Percentiles rank a stretch among this genome's conserved stretches.
Evolutionary conservation across 1,139 yeast species (phyloP).

Genomic region (Meyerozyma guilliermondii): DNA sequence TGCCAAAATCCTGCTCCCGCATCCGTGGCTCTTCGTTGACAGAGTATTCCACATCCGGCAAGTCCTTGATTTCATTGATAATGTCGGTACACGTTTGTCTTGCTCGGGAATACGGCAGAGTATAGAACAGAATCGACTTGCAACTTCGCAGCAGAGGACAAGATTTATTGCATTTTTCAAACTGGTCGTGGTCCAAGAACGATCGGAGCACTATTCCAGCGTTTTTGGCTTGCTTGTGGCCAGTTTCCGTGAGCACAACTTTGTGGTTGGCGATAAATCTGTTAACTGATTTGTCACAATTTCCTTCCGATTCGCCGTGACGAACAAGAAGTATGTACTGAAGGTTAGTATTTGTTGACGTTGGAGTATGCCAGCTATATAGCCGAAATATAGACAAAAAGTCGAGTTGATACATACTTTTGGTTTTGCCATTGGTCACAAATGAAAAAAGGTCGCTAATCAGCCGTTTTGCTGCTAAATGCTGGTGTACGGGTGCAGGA

Average conservation of each 20-base stretch:
- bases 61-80: conserved; percentile 51
- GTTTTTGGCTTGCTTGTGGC: conserved; percentile 59
- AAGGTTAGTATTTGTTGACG: conserved; percentile 9
- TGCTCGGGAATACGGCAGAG: conserved; percentile 81
- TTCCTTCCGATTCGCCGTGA: conserved; percentile 91
- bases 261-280: conserved; percentile 72
- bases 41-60: conserved; percentile 43
- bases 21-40: conserved; percentile 83
- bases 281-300: conserved; percentile 76
- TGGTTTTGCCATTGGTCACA: conserved; percentile 37
- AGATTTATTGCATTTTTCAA: conserved; percentile 17
- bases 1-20: conserved; percentile 94
- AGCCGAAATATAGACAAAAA: neutral
- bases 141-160: conserved; percentile 12
- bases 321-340: conserved; percentile 73
- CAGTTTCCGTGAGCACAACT: conserved; percentile 64
- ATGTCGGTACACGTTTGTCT: conserved; percentile 75
- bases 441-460: neutral
- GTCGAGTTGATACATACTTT: conserved; percentile 27
- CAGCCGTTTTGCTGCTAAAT: neutral
- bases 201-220: conserved; percentile 62
- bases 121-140: conserved; percentile 52
- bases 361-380: neutral
- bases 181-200: conserved; percentile 45
- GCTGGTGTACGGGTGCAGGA: neutral